phyloP scores from a whole-genome alignment of 768 basidiomycete genomes.

The Hysterangium stoloniferum region DNA sequence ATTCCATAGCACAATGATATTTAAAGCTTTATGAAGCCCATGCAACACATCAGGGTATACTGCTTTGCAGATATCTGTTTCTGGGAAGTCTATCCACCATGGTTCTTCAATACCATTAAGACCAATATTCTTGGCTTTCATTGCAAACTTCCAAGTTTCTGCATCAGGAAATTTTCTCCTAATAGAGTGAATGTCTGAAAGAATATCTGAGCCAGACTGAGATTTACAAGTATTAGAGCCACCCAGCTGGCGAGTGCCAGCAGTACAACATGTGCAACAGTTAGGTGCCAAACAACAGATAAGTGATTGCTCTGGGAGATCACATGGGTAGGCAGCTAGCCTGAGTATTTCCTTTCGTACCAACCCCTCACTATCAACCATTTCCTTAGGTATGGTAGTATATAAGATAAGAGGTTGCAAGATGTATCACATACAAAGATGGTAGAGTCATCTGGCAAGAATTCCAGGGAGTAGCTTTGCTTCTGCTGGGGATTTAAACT shows the following conservation, averaged over 20 bases:
- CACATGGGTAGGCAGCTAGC: background rate
- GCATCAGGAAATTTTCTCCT: background rate
- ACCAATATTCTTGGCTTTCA: background rate
- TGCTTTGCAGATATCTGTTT: conserved; percentile 10
- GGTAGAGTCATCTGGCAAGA: background rate
- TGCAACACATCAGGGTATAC: background rate
- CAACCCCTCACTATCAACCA: conserved; percentile 4
- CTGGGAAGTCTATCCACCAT: conserved; percentile 15
- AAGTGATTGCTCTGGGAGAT: conserved; percentile 7
- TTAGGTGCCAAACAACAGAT: background rate
- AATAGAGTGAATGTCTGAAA: background rate
- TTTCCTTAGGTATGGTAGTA: background rate
- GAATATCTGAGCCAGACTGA: background rate
- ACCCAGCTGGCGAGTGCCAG: background rate
- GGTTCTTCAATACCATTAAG: conserved; percentile 1
- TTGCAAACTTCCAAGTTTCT: background rate
- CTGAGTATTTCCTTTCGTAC: background rate
- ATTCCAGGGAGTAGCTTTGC: background rate
- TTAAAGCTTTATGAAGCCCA: conserved; percentile 10
- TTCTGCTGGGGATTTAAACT: background rate
- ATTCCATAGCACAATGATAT: conserved; percentile 20
- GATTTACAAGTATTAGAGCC: background rate
- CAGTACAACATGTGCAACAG: background rate
- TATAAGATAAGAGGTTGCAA: background rate
- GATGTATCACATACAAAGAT: background rate